phyloP scores from a whole-genome alignment of 2,329 filamentous ascomycete species.

The Cephalotrichum gorgonifer region DNA sequence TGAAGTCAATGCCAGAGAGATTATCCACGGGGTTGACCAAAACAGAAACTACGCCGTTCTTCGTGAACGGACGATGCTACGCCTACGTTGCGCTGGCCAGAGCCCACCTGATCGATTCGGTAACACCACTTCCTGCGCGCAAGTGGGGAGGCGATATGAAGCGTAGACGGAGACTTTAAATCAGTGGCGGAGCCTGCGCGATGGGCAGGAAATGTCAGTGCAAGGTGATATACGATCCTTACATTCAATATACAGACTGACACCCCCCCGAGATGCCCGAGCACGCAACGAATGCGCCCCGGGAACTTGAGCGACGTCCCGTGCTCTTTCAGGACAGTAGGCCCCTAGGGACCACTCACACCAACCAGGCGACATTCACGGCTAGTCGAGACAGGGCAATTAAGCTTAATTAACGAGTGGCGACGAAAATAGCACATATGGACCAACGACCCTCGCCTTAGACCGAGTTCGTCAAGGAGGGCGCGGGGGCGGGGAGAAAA shows the following conservation, averaged over 20 bases:
- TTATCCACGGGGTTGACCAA: neutral
- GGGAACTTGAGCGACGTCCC: neutral
- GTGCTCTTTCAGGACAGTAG: neutral
- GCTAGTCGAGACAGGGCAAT: neutral
- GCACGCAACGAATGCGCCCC: no score
- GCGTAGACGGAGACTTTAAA: no score
- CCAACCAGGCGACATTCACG: neutral
- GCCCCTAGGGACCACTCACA: neutral
- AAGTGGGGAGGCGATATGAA: no score
- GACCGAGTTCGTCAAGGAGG: neutral
- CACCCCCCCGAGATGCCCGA: no score
- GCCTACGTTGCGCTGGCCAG: no score
- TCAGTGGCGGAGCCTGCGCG: no score
- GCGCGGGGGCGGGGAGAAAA: neutral
- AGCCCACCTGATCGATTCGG: neutral
- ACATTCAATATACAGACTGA: neutral
- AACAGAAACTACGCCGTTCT: no score
- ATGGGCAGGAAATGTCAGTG: no score
- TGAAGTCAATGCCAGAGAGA: neutral
- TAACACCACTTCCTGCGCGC: no score
- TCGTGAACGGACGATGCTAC: no score
- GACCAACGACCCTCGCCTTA: neutral
- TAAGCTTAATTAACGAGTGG: conserved; percentile 6
- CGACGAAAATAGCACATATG: conserved; percentile 5
- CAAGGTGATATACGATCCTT: neutral